Evolutionary conservation across 176 grass and related monocot species (phyloP), one percentile per base, ranked within the genome.

Genomic region (Raddia distichophylla): DNA sequence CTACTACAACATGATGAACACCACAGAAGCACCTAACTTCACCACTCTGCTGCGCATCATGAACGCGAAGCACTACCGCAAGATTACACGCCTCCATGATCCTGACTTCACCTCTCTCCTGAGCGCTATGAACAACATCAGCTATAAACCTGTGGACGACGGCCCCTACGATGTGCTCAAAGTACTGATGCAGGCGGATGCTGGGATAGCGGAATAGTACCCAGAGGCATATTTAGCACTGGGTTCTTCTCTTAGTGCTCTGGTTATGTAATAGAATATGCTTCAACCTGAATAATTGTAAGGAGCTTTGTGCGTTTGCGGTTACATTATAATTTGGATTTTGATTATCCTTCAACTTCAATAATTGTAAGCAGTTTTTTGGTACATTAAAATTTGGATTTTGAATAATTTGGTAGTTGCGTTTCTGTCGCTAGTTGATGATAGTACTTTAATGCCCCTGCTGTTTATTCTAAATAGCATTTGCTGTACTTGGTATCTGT

Each of bases 161-260:
- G 80, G 80, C 82, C 42, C 80, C 58, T 90, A 86, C 70, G 84
- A 83, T 34, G 78, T 89, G 51, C 18, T 91, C 9, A 86, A 89
- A 27, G 86, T 92, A 6, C 75, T 79, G 76, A 59, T 64, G 27
- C 71, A 53, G 34, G 77, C 43, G 4, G 63, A 55, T 79, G 61
- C n/a, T 44, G 63, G 40, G 3, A 19, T 4, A 40, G 17, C 3
- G 57, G 13, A 71, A 49, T 49, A 49, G 2, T 49, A 49, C 2
- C 48, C 11, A 5, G 37, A 40, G 37, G 37, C 37, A 2, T 40
- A 40, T 40, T 40, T 40, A 40, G 37, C 37, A 40, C 37, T 40
- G 37, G 37, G 37, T 40, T 40, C 37, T 40, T 40, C 37, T 40
- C 37, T 40, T 2, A 40, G 4, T 40, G 37, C 37, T 40, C 37